A percentile compares a stretch with the other conserved stretches of the same genome.
Conservation (phyloP, 2,329 filamentous ascomycete genomes). For the Neofusicoccum kwambonambiense region DNA sequence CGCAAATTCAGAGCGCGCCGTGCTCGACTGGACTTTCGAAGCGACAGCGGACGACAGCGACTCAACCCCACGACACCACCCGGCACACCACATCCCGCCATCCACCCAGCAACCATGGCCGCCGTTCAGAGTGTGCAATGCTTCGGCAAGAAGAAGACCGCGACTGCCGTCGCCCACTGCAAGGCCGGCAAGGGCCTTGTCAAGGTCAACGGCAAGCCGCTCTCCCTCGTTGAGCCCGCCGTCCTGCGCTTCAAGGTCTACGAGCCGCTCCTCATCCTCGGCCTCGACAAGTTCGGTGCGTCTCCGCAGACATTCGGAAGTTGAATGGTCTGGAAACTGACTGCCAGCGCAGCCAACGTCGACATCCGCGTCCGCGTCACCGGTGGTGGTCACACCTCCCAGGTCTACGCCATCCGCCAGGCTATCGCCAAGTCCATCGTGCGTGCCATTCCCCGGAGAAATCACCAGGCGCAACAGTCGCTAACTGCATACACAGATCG, state of each 20-base stretch:
- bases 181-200: conserved; percentile 88
- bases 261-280: conserved; percentile 96
- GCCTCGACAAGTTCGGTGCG: conserved; percentile 88
- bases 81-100: conserved; percentile 14
- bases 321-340: conserved; percentile 22
- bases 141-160: conserved; percentile 85
- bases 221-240: conserved; percentile 91
- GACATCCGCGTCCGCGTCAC: conserved; percentile 96
- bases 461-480: background rate
- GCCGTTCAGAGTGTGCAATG: conserved; percentile 67
- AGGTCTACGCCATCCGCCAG: conserved; percentile 98
- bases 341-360: conserved; percentile 61
- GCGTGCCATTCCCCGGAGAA: conserved; percentile 26
- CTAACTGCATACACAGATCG: conserved; percentile 49
- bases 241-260: conserved; percentile 99
- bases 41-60: conserved; percentile 17
- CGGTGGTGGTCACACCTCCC: conserved; percentile 96
- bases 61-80: conserved; percentile 13
- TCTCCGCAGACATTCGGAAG: background rate
- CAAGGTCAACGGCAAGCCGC: conserved; percentile 98
- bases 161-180: conserved; percentile 85
- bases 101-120: conserved; percentile 63
- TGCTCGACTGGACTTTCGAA: conserved; percentile 11
- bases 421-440: conserved; percentile 95
- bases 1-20: conserved; percentile 15